Base-by-base conservation (phyloP, 176 grass and related monocot species). In the Oryza longistaminata region DNA sequence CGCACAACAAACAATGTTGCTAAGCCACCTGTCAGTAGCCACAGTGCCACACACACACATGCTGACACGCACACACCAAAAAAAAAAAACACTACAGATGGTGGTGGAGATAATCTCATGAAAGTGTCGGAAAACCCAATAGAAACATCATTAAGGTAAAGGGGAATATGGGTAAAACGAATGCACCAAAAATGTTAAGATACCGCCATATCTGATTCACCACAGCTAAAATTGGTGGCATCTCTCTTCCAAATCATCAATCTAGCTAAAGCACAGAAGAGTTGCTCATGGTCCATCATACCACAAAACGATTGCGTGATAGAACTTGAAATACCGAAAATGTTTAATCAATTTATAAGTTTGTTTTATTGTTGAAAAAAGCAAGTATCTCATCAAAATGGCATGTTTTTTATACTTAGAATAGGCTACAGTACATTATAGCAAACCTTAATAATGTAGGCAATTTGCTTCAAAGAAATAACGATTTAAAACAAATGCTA, bases 51-150 rank as follows among this genome's bases (percentile, higher is more conserved):
- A 55, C n/a, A n/a, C 50, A 19, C 16, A 19, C 3, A 9, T n/a
- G n/a, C n/a, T n/a, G n/a, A n/a, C n/a, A n/a, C n/a, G n/a, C 46
- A 10, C 11, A 2, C 44, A 11, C 2, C 14, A 33, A 43, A 81
- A n/a, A 27, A 29, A 17, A 60, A 89, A 11, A n/a, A n/a, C 25
- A 80, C 16, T 50, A 52, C 25, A 71, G 65, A 64, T 76, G 77
- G 48, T 1, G 37, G 35, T 2, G 1, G 16, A 65, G 5, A 46
- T 69, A 45, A 3, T 19, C 16, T 19, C 27, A 71, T 19, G 9
- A 77, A 86, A 82, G 7, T 14, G 52, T 4, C 42, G 33, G 3
- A 34, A 34, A 34, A 34, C 33, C 4, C 33, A 34, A 34, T 34
- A 34, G 33, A 34, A 74, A 21, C 17, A 12, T 3, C 45, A 37